These are phyloP conservation scores for Fraxinus floribunda DNA, from an alignment of 305 asterid species.

Conservation along the genomic window DNA sequence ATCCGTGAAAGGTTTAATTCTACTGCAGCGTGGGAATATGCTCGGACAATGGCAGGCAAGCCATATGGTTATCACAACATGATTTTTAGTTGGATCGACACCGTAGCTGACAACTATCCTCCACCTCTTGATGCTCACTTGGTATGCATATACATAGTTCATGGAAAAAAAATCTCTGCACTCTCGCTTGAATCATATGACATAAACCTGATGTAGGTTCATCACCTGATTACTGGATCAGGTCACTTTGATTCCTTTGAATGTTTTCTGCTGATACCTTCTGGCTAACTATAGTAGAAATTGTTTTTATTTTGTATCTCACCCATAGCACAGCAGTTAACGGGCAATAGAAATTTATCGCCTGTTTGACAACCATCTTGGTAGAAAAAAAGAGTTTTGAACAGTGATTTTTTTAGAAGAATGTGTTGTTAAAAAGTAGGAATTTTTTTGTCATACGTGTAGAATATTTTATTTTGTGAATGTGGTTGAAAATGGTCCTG, in stretches of 20 bases:
- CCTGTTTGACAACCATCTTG: too few relatives aligned
- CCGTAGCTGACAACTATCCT: constrained; percentile 84
- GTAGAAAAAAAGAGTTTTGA: too few relatives aligned
- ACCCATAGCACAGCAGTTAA: neutral
- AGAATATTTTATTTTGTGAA: neutral
- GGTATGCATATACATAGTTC: constrained; percentile 39
- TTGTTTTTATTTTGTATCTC: neutral
- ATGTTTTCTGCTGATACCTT: neutral
- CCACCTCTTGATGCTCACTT: constrained; percentile 99
- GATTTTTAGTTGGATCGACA: constrained; percentile 99
- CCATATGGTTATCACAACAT: constrained; percentile 99
- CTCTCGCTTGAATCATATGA: neutral
- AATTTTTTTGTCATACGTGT: too few relatives aligned
- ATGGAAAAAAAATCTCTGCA: neutral
- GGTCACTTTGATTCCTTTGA: neutral
- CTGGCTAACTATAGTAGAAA: neutral
- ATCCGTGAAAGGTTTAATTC: constrained; percentile 69
- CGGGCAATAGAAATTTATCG: neutral
- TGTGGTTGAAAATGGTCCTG: neutral
- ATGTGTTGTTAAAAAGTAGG: too few relatives aligned
- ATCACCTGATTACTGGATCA: neutral
- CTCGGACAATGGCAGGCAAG: constrained; percentile 85
- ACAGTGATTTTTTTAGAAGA: too few relatives aligned
- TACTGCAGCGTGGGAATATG: constrained; percentile 94
- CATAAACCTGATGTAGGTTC: neutral